Evolutionary conservation across 2,329 filamentous ascomycete genomes (phyloP).

Genomic region (Neonectria ditissima): DNA sequence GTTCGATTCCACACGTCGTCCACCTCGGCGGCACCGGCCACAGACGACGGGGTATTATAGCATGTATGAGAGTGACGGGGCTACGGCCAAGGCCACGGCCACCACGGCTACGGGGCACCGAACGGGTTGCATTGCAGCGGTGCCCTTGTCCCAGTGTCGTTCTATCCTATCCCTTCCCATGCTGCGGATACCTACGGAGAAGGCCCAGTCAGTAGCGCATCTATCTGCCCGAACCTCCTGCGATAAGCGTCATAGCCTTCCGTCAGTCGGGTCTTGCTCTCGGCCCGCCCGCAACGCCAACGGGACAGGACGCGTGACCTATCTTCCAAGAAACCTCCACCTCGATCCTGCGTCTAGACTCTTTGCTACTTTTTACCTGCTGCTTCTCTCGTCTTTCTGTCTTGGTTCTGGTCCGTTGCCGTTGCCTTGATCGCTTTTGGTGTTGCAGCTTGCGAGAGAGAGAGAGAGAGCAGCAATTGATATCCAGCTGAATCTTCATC

Average conservation of each 20-base stretch:
- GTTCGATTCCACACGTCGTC: not conserved
- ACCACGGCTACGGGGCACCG: not conserved
- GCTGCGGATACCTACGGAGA: conserved; percentile 2
- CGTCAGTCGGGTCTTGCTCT: conserved; percentile 20
- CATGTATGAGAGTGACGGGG: not conserved
- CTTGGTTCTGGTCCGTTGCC: not conserved
- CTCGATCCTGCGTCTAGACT: not conserved
- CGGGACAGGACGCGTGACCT: conserved; percentile 20
- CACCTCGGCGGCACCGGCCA: not conserved
- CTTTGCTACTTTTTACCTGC: not conserved
- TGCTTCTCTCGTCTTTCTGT: not conserved
- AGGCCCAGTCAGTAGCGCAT: not conserved
- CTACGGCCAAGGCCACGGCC: not conserved
- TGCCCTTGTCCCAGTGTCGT: not conserved
- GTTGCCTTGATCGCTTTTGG: not conserved
- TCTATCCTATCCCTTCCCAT: conserved; percentile 5
- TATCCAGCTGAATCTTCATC: not conserved
- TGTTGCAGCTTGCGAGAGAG: not conserved
- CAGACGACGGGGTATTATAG: not conserved
- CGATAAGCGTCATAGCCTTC: conserved; percentile 44
- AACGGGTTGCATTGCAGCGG: conserved; percentile 8
- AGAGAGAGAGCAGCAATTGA: not conserved
- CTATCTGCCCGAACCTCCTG: conserved; percentile 15
- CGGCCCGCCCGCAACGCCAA: conserved; percentile 28
- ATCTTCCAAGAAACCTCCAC: not conserved